Percentiles rank a stretch among this genome's conserved stretches.
Evolutionary conservation across 306 rosid genomes (phyloP).

Genomic region (Psophocarpus tetragonolobus): DNA sequence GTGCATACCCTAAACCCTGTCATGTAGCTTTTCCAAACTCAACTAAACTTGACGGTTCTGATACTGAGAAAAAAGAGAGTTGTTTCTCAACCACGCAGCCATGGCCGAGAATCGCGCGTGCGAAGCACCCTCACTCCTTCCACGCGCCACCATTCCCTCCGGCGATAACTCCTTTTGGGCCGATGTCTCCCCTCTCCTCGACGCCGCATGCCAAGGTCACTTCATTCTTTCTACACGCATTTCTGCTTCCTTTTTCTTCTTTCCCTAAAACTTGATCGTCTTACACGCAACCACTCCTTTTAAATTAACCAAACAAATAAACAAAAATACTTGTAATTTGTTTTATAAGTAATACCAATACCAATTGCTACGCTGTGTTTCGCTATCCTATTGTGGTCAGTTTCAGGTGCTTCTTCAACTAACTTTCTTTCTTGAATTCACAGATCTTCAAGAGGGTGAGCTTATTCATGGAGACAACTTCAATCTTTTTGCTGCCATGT

Average conservation of each 20-base stretch:
- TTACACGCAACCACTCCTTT: background rate
- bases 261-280: background rate
- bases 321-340: no score
- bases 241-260: background rate
- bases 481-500: conserved; percentile 96
- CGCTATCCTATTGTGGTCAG: background rate
- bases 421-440: background rate
- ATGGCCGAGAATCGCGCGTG: conserved; percentile 38
- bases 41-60: background rate
- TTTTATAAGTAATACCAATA: no score
- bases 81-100: background rate
- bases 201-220: conserved; percentile 81
- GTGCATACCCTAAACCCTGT: conserved; percentile 14
- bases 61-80: background rate
- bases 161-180: conserved; percentile 84
- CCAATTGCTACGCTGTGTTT: background rate
- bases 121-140: conserved; percentile 38
- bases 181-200: conserved; percentile 80
- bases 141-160: conserved; percentile 64
- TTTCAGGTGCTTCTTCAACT: background rate
- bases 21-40: background rate
- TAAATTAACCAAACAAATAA: background rate
- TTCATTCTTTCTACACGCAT: background rate
- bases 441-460: conserved; percentile 97
- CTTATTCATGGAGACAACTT: conserved; percentile 93